Evolutionary conservation across 2,329 filamentous ascomycete genomes (phyloP).

Genomic region (Polytolypa hystricis): DNA sequence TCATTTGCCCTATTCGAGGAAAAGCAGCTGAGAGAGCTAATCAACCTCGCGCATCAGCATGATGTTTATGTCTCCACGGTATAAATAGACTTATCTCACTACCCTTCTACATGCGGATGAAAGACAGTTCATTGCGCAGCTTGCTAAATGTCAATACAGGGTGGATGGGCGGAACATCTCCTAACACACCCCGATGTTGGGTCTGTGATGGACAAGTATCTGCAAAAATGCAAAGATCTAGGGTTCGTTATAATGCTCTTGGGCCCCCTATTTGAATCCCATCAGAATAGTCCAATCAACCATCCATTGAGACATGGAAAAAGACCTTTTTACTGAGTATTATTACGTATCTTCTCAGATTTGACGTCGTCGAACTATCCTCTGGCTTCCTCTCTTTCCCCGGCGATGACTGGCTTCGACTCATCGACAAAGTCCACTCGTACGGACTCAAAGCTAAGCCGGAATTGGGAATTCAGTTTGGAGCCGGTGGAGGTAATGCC

Average conservation of each 20-base stretch:
- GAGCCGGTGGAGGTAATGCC: constrained; percentile 40
- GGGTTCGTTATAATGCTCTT: constrained; percentile 22
- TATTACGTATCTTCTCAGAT: no score
- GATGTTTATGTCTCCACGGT: constrained; percentile 44
- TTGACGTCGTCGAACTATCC: constrained; percentile 46
- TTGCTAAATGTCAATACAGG: constrained; percentile 25
- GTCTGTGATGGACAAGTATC: constrained; percentile 40
- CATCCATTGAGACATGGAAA: neutral
- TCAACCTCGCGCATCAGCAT: constrained; percentile 40
- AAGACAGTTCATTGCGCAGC: no score
- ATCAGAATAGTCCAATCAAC: neutral
- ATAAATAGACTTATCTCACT: no score
- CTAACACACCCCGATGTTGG: constrained; percentile 37
- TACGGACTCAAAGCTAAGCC: constrained; percentile 43
- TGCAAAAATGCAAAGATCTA: constrained; percentile 41
- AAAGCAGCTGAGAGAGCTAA: constrained; percentile 34
- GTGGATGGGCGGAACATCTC: constrained; percentile 45
- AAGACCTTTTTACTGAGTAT: constrained; percentile 2
- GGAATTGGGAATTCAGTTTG: constrained; percentile 47
- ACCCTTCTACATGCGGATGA: no score
- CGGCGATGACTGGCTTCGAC: constrained; percentile 41
- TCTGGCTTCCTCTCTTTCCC: constrained; percentile 46
- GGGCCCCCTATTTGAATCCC: neutral
- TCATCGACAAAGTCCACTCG: constrained; percentile 38
- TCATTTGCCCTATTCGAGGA: constrained; percentile 43